Conservation (phyloP, 2,329 filamentous ascomycete genomes). For the Stachybotrys chartarum region DNA sequence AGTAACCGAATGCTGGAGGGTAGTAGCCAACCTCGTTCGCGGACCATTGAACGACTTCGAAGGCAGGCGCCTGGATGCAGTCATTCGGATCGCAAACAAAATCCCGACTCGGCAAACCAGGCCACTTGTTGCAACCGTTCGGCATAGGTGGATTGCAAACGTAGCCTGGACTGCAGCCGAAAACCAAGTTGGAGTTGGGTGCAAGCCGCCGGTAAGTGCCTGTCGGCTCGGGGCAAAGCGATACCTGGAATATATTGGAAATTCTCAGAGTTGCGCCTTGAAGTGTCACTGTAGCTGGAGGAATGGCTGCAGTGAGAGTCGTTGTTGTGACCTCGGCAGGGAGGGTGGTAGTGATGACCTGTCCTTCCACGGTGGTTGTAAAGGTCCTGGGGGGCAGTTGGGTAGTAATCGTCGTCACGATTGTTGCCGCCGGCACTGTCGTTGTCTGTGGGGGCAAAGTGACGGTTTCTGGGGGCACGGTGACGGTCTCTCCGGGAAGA, state of each 20-base stretch:
- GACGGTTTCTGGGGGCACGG: constrained; percentile 8
- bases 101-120: constrained; percentile 33
- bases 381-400: constrained; percentile 18
- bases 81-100: constrained; percentile 38
- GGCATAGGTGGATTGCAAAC: constrained; percentile 48
- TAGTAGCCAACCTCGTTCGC: constrained; percentile 41
- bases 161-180: constrained; percentile 45
- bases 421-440: constrained; percentile 10
- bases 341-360: constrained; percentile 20
- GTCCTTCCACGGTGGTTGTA: constrained; percentile 21
- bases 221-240: constrained; percentile 37
- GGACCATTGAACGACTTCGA: constrained; percentile 32
- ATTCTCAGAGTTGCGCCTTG: constrained; percentile 20
- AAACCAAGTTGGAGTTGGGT: constrained; percentile 35
- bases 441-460: constrained; percentile 14
- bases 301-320: constrained; percentile 14
- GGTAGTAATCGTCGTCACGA: constrained; percentile 21
- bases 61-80: constrained; percentile 35
- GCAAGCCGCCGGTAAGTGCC: constrained; percentile 23
- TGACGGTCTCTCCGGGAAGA: constrained; percentile 6
- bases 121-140: constrained; percentile 43
- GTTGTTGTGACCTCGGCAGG: constrained; percentile 22
- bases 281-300: constrained; percentile 16
- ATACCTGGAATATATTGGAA: constrained; percentile 20
- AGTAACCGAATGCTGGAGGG: constrained; percentile 46